phyloP scores from a whole-genome alignment of 257 asterid species.

The Cruciata laevipes region DNA sequence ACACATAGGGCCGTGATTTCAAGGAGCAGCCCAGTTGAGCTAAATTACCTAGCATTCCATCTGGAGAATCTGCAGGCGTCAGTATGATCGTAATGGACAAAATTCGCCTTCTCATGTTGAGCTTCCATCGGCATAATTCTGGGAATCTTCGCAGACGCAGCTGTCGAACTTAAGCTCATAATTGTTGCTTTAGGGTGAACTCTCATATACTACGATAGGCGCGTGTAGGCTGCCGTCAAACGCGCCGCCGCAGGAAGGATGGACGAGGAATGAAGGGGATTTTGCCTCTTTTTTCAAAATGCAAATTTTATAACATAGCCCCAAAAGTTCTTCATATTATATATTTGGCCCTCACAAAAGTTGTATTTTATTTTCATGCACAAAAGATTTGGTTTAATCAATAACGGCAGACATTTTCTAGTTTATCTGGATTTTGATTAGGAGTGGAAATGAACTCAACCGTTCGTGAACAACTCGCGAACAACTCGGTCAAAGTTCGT shows the following conservation, averaged over 20 bases:
- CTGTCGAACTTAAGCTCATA: neutral
- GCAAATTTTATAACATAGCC: neutral
- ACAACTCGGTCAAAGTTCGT: too few relatives aligned
- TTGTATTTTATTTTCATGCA: neutral
- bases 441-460: too few relatives aligned
- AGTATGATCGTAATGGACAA: slow-evolving; percentile 54
- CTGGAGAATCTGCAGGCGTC: slow-evolving; percentile 58
- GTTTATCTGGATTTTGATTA: neutral
- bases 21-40: neutral
- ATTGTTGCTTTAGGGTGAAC: neutral
- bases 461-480: too few relatives aligned
- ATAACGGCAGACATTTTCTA: neutral
- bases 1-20: neutral
- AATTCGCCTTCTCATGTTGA: slow-evolving; percentile 24
- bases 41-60: slow-evolving; percentile 58
- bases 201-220: neutral
- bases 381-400: neutral
- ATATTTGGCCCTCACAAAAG: neutral
- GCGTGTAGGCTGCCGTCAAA: neutral
- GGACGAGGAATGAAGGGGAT: neutral
- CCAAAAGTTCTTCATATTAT: neutral
- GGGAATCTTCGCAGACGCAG: slow-evolving; percentile 29
- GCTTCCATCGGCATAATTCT: slow-evolving; percentile 45
- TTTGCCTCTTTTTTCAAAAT: neutral
- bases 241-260: slow-evolving; percentile 5